Evolutionary conservation across 1,139 yeast genomes (phyloP), one percentile per base, ranked within the genome.

Genomic region (Blastobotrys aristatus): DNA sequence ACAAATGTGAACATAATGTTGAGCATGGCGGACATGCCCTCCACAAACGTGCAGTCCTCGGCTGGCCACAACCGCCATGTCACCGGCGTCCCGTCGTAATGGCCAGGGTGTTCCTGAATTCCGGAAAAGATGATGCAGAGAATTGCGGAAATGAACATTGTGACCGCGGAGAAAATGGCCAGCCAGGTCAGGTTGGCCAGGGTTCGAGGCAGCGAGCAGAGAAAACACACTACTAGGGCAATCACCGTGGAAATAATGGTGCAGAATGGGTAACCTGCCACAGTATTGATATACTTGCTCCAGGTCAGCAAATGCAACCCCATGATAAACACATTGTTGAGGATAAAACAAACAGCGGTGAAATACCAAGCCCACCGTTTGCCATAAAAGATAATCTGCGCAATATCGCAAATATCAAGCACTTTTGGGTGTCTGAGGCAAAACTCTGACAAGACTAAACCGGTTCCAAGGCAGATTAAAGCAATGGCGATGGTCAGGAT

Each of bases 1-100:
- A 78, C 83, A 63, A 79, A 78, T 1, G 83, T 77, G 62, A 77
- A 79, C 30, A 77, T 77, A 54, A 79, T 79, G 63, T 79, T 79
- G 56, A 79, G 68, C 53, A 74, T 70, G 0, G 84, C 84, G 38
- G 72, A 64, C 82, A 79, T 77, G 2, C 71, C 82, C 24, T 64
- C 59, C n/a, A 77, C 81, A 53, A 70, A 79, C 6, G 75, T 68
- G 18, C 80, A 76, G 3, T 79, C 82, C 48, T 68, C 52, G 14
- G 52, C 69, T 1, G 82, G 80, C 76, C 79, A 76, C 27, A 75
- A 61, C 36, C 63, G 61, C 70, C 73, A 77, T 11, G 55, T 55
- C 16, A 76, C 75, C 2, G 78, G 76, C 1, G 65, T 60, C 2
- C 66, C 68, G 35, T 51, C 61, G 50, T 54, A 76, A 2, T 67